Evolutionary conservation across 2,329 filamentous ascomycete species (phyloP), one percentile per base, ranked within the genome.

Genomic region (Clonostachys solani): DNA sequence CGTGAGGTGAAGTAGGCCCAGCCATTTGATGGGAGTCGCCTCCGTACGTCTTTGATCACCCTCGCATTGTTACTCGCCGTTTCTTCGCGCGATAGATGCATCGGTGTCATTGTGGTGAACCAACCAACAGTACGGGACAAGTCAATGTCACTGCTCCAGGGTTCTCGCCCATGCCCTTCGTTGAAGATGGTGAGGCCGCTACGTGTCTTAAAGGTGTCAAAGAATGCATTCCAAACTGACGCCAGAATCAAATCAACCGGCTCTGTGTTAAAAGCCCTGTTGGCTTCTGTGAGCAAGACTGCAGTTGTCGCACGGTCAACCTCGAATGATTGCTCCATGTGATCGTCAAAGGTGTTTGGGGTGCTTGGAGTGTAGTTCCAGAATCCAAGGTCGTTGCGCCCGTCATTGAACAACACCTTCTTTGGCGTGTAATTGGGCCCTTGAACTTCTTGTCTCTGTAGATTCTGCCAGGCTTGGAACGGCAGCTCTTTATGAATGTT

Each of bases 81-180:
- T 15, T 45, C 23, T 41, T 38, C n/a, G 15, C 33, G n/a, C 2
- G 36, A 38, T 38, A 38, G 34, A 18, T 46, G 50, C 3, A 56
- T 15, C 0, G 56, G 56, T 4, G 49, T 52, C 49, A 74, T 56
- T 0, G 68, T 68, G 2, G 72, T 73, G 47, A 74, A 74, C 71
- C 71, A 75, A 5, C 72, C 72, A 1, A 74, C 65, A 0, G 68
- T 73, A 1, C 58, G 50, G 0, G 69, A 67, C 2, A 67, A 51
- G 42, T 74, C 64, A 43, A 64, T 45, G 7, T 44, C 36, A 7
- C 51, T 36, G 42, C 54, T 50, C 57, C 56, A 63, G 1, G 61
- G 40, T 33, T 74, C 69, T 9, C 72, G 60, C 2, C 71, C 72
- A 29, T 74, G 71, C 0, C 64, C 61, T 49, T 74, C 70, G 40